Conservation (phyloP, 2,329 filamentous ascomycete species). For the Teratosphaeria viscida region DNA sequence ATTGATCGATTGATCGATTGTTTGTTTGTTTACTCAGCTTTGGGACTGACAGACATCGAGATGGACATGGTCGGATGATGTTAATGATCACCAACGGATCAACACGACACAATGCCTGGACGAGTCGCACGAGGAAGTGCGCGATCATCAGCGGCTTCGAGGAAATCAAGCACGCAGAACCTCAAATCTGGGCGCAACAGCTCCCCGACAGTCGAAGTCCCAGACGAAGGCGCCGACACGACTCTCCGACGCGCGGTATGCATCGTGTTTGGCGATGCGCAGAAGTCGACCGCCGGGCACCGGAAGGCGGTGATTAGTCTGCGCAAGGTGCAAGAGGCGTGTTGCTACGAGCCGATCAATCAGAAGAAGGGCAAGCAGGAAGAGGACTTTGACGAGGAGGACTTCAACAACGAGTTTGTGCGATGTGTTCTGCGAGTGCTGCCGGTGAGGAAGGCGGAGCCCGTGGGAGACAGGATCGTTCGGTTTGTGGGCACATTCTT, state of each 20-base stretch:
- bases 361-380: conserved; percentile 43
- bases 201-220: conserved; percentile 10
- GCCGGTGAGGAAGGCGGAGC: conserved; percentile 83
- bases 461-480: conserved; percentile 73
- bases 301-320: conserved; percentile 79
- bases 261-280: conserved; percentile 49
- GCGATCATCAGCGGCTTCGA: conserved; percentile 3
- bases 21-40: not conserved
- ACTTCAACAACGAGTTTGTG: conserved; percentile 79
- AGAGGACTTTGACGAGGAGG: conserved; percentile 67
- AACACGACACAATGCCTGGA: conserved; percentile 20
- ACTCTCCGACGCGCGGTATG: conserved; percentile 65
- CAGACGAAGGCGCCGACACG: conserved; percentile 58
- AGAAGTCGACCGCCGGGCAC: conserved; percentile 81
- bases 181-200: conserved; percentile 16
- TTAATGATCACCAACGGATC: too few relatives aligned
- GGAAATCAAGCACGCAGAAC: conserved; percentile 4
- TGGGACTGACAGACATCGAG: not conserved
- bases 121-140: conserved; percentile 17
- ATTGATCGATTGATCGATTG: too few relatives aligned
- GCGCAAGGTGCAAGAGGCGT: conserved; percentile 82
- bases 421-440: conserved; percentile 74
- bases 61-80: too few relatives aligned
- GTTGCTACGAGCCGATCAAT: conserved; percentile 46
- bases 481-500: conserved; percentile 84